Conservation (phyloP, 1,139 yeast species). For the Wickerhamomyces sp. region DNA sequence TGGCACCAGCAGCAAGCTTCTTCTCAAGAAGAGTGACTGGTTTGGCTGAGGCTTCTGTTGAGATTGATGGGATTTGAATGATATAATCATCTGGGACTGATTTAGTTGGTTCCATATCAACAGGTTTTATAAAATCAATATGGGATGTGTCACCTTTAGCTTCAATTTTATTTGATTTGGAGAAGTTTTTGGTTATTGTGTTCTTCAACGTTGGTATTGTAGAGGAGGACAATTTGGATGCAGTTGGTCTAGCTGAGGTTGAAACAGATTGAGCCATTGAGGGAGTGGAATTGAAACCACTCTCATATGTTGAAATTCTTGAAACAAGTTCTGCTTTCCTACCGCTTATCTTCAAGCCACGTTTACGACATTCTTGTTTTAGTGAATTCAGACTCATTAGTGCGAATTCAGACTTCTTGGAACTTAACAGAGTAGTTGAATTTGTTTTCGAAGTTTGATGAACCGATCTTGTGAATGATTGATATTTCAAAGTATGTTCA, state of each 20-base stretch:
- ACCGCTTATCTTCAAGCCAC: constrained; percentile 54
- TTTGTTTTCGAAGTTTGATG: constrained; percentile 36
- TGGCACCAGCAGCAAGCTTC: constrained; percentile 21
- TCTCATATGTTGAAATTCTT: constrained; percentile 35
- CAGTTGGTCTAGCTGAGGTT: constrained; percentile 10
- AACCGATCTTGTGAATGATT: constrained; percentile 28
- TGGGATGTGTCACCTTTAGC: constrained; percentile 24
- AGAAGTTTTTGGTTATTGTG: constrained; percentile 10
- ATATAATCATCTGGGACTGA: constrained; percentile 43
- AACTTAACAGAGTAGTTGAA: constrained; percentile 30
- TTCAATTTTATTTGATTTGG: constrained; percentile 6
- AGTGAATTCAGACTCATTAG: constrained; percentile 43
- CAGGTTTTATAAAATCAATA: constrained; percentile 24
- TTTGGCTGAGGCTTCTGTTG: constrained; percentile 45
- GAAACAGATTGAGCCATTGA: constrained; percentile 8
- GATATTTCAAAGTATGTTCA: constrained; percentile 7
- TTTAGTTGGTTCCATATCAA: constrained; percentile 16
- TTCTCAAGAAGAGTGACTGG: constrained; percentile 33
- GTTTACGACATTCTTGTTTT: constrained; percentile 47
- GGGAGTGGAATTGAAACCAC: constrained; percentile 14
- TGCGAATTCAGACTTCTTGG: constrained; percentile 26
- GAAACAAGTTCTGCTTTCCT: constrained; percentile 49
- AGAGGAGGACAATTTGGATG: neutral
- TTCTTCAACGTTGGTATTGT: neutral
- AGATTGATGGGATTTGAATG: constrained; percentile 49